Evolutionary conservation across 768 basidiomycete genomes (phyloP), one percentile per base, ranked within the genome.

Genomic region (Cystobasidium tubakii): DNA sequence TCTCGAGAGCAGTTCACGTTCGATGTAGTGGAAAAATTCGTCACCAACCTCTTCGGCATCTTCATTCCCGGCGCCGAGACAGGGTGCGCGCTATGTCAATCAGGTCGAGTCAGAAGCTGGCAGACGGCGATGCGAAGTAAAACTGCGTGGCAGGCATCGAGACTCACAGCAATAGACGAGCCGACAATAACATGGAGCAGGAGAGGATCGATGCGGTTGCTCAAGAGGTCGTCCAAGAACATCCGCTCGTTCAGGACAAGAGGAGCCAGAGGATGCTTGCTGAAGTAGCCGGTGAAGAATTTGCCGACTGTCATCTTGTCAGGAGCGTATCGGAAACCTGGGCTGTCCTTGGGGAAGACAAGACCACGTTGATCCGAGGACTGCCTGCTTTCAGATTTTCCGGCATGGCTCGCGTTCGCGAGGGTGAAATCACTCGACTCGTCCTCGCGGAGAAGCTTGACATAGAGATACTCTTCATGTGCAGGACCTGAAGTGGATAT

Each of bases 361-460:
- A 15, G 12, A 7, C 42, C 66, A 19, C 3, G 6, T 7, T 27
- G 36, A 13, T 29, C 43, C 6, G 66, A 31, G 10, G 12, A 1
- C 4, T 63, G 10, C n/a, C 31, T n/a, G 23, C 23, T 2, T 19
- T 6, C 4, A 2, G 63, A 27, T 25, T 6, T 7, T 9, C 33
- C 6, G 63, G 25, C 34, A n/a, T 65, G 31, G 4, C 44, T 12
- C 6, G 25, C 23, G 12, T 60, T 6, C 19, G 54, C 1, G 13
- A 57, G 33, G 6, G 9, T 12, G 43, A 71, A 71, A 3, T 36
- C 53, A 10, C 4, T 33, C 50, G 69, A 71, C 42, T 71, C 69
- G 55, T 71, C 69, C 42, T 71, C 69, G 19, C 69, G 27, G 34
- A 71, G 55, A 17, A 71, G 55, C 34, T 71, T 71, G 27, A 55